A percentile compares a stretch with the other conserved stretches of the same genome.
Conservation (phyloP, 1,139 yeast genomes). For the Yamadazyma siamensis region DNA sequence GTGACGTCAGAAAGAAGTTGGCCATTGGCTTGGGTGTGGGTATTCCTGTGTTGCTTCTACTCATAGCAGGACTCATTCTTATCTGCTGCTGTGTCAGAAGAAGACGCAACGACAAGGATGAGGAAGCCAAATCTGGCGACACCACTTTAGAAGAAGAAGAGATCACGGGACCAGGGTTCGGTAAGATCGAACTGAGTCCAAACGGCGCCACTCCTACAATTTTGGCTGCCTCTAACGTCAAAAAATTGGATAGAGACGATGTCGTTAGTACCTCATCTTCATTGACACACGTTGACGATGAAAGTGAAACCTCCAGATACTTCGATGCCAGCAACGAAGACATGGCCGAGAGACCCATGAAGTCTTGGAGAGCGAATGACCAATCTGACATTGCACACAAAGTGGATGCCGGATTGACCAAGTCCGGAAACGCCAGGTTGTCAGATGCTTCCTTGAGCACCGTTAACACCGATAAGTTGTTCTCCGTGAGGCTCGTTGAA, state of each 20-base stretch:
- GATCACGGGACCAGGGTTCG: conserved; percentile 34
- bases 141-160: conserved; percentile 24
- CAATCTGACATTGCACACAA: conserved; percentile 23
- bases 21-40: conserved; percentile 92
- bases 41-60: conserved; percentile 57
- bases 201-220: conserved; percentile 24
- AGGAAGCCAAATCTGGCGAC: conserved; percentile 24
- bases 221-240: conserved; percentile 48
- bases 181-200: conserved; percentile 25
- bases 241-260: conserved; percentile 43
- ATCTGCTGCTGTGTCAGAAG: conserved; percentile 58
- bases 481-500: conserved; percentile 75
- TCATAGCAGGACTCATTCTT: conserved; percentile 46
- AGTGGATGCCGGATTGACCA: conserved; percentile 14
- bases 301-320: conserved; percentile 17
- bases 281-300: conserved; percentile 21
- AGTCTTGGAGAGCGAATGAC: conserved; percentile 73
- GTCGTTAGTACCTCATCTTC: conserved; percentile 28
- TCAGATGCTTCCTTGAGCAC: conserved; percentile 77
- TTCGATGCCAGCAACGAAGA: conserved; percentile 23
- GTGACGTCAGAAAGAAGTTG: conserved; percentile 22
- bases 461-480: conserved; percentile 79
- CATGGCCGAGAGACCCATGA: conserved; percentile 34
- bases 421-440: conserved; percentile 25
- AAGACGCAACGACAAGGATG: conserved; percentile 31